A percentile compares a stretch with the other conserved stretches of the same genome.
Conservation (phyloP, 1,284 basidiomycete genomes). For the Tylopilus sp. region DNA sequence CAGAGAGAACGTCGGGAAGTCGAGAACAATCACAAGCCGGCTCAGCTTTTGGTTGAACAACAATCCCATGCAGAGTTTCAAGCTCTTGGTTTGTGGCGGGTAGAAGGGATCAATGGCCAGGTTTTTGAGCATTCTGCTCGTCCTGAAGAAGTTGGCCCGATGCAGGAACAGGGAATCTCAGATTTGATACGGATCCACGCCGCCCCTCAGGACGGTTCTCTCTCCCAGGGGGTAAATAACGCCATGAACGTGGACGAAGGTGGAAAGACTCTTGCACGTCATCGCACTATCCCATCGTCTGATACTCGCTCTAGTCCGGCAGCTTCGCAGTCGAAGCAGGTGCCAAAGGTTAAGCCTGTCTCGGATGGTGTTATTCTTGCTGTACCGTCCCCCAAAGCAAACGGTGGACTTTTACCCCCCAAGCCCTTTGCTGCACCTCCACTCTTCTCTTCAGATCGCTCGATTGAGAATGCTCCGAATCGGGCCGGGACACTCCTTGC, state of each 20-base stretch:
- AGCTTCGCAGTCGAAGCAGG: slow-evolving; percentile 5
- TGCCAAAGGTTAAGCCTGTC: slow-evolving; percentile 6
- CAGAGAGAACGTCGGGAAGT: slow-evolving; percentile 12
- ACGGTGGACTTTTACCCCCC: neutral
- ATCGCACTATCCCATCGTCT: neutral
- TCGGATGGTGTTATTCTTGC: slow-evolving; percentile 21
- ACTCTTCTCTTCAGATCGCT: neutral
- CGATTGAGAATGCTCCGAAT: neutral
- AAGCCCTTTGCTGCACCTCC: neutral
- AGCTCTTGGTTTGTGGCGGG: neutral
- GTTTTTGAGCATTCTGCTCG: neutral
- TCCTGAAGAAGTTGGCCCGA: neutral
- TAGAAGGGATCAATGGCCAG: neutral
- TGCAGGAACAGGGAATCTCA: slow-evolving; percentile 7
- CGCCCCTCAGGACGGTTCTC: neutral
- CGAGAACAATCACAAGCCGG: slow-evolving; percentile 2
- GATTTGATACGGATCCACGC: slow-evolving; percentile 6
- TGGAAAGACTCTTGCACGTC: neutral
- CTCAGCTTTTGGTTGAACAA: slow-evolving; percentile 11
- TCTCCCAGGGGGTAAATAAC: neutral
- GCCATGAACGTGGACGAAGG: slow-evolving; percentile 7
- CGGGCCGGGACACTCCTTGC: slow-evolving; percentile 4
- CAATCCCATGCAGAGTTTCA: slow-evolving; percentile 10
- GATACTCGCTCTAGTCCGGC: neutral
- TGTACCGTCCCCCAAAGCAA: neutral